phyloP scores from a whole-genome alignment of 495 filamentous ascomycete genomes.

The Aspergillus sclerotiicarbonarius region DNA sequence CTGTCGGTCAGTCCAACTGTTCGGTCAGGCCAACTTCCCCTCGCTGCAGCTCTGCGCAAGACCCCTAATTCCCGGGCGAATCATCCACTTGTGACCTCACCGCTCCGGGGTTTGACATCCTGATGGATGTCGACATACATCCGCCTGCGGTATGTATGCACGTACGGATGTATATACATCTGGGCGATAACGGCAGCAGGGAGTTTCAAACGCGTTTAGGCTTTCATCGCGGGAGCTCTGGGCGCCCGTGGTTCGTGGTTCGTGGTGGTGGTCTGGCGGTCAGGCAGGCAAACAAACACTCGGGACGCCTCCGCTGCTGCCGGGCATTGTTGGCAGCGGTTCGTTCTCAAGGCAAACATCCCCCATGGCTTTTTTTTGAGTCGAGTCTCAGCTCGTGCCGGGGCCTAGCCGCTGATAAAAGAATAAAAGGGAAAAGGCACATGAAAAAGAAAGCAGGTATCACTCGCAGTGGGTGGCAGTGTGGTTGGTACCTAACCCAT shows the following conservation, averaged over 20 bases:
- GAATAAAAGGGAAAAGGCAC: neutral
- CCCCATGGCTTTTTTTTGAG: neutral
- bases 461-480: neutral
- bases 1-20: constrained; percentile 11
- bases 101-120: constrained; percentile 16
- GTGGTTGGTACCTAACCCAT: constrained; percentile 1
- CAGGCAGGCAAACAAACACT: constrained; percentile 14
- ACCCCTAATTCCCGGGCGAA: constrained; percentile 6
- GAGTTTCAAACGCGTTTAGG: constrained; percentile 6
- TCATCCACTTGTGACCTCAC: constrained; percentile 8
- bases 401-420: neutral
- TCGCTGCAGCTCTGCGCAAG: neutral
- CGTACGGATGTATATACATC: constrained; percentile 14
- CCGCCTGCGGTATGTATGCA: constrained; percentile 6
- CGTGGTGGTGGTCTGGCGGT: constrained; percentile 10
- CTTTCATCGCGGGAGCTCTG: neutral
- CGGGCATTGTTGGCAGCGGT: constrained; percentile 1
- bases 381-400: constrained; percentile 12
- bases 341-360: neutral
- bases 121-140: constrained; percentile 4
- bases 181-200: neutral
- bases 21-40: constrained; percentile 5
- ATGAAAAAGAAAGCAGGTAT: constrained; percentile 6
- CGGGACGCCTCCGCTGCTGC: neutral
- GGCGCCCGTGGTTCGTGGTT: too few relatives aligned